Conservation (phyloP, 352 stramenopile genomes). For the Phytophthora litchii region DNA sequence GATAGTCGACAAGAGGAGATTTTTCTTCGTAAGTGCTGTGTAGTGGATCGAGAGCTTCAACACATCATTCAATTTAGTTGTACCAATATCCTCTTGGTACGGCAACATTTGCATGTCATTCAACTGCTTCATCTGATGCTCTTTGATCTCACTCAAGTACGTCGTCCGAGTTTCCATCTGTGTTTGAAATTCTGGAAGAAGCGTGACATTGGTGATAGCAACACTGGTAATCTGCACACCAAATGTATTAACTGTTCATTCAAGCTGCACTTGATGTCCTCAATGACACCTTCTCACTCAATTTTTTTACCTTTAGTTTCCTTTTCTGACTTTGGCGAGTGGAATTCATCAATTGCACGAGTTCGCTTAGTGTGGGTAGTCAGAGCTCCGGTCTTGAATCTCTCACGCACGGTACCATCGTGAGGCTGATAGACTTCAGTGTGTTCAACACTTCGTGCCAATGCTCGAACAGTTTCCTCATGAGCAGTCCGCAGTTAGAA, state of each 20-base stretch:
- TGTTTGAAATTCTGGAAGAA: slow-evolving; percentile 56
- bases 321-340: slow-evolving; percentile 6
- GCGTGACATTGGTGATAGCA: slow-evolving; percentile 66
- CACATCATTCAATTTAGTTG: slow-evolving; percentile 53
- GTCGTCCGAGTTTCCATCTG: slow-evolving; percentile 76
- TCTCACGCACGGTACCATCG: slow-evolving; percentile 61
- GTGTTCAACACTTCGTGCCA: slow-evolving; percentile 84
- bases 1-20: no score
- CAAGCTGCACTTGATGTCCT: slow-evolving; percentile 66
- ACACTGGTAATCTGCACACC: slow-evolving; percentile 72
- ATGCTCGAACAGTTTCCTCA: slow-evolving; percentile 74
- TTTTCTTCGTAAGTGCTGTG: no score
- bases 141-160: slow-evolving; percentile 65
- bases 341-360: slow-evolving; percentile 18
- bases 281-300: slow-evolving; percentile 36
- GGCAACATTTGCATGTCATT: slow-evolving; percentile 71
- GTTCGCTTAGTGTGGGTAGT: slow-evolving; percentile 24
- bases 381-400: slow-evolving; percentile 52
- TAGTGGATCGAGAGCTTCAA: no score
- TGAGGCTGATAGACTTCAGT: slow-evolving; percentile 82
- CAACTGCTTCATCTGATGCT: slow-evolving; percentile 82
- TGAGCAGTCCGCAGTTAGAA: slow-evolving; percentile 76
- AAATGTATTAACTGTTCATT: slow-evolving; percentile 75
- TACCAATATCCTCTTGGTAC: slow-evolving; percentile 51
- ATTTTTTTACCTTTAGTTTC: slow-evolving; percentile 9